A percentile compares a stretch with the other conserved stretches of the same genome.
phyloP scores from a whole-genome alignment of 2,329 filamentous ascomycete genomes.

The Lachnellula occidentalis region DNA sequence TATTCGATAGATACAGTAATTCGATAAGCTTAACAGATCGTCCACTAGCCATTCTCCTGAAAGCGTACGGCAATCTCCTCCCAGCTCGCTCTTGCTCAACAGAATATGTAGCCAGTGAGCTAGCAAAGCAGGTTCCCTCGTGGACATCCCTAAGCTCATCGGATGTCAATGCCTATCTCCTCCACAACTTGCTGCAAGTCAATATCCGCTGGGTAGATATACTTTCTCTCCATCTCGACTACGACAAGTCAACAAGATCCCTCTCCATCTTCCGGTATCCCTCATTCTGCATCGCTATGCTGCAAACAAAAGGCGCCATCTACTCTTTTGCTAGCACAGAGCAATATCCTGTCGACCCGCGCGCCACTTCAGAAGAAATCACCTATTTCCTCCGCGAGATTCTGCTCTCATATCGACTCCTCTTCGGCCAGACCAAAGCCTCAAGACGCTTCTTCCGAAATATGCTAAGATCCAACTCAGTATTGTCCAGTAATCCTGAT shows the following conservation, averaged over 20 bases:
- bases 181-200: conserved; percentile 17
- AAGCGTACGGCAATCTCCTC: too few species aligned
- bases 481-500: not conserved
- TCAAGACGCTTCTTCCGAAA: conserved; percentile 16
- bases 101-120: too few species aligned
- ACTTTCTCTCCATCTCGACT: conserved; percentile 24
- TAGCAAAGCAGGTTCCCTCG: not conserved
- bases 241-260: conserved; percentile 16
- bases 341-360: too few species aligned
- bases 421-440: conserved; percentile 22
- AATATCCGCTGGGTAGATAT: conserved; percentile 21
- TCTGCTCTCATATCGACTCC: conserved; percentile 22
- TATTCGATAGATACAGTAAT: too few species aligned
- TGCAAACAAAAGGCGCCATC: not conserved
- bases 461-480: conserved; percentile 4
- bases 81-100: too few species aligned
- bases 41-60: too few species aligned
- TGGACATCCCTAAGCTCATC: not conserved
- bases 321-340: too few species aligned
- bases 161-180: conserved; percentile 16
- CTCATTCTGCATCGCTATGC: conserved; percentile 20
- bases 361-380: conserved; percentile 7
- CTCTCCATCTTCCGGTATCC: conserved; percentile 26
- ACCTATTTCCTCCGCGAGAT: conserved; percentile 19
- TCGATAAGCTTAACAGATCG: too few species aligned